Evolutionary conservation across 177 flowering plant species (phyloP).

Genomic region (Vitis hybrid): DNA sequence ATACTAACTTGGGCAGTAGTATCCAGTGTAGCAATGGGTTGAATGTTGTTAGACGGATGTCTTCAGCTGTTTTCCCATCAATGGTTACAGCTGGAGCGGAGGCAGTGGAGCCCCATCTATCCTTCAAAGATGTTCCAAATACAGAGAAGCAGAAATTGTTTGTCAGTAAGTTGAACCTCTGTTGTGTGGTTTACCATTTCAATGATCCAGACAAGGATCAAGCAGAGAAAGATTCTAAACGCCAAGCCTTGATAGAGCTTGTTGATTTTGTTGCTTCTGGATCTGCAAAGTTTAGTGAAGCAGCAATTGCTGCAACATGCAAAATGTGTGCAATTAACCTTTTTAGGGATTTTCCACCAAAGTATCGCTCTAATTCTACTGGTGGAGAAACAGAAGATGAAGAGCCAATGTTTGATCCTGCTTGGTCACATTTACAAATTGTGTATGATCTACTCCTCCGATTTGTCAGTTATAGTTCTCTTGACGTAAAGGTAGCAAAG

Average conservation of each 20-base stretch:
- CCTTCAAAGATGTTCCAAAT: constrained; percentile 56
- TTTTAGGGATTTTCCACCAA: constrained; percentile 58
- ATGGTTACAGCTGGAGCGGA: constrained; percentile 44
- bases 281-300: constrained; percentile 52
- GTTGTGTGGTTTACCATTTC: constrained; percentile 42
- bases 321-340: constrained; percentile 54
- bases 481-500: constrained; percentile 54
- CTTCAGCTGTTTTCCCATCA: constrained; percentile 60
- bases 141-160: constrained; percentile 51
- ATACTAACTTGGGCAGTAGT: constrained; percentile 19
- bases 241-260: constrained; percentile 47
- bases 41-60: constrained; percentile 54
- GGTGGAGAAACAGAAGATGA: constrained; percentile 52
- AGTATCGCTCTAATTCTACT: constrained; percentile 21
- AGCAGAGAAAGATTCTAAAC: constrained; percentile 42
- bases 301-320: constrained; percentile 45
- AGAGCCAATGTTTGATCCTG: constrained; percentile 60
- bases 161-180: constrained; percentile 53
- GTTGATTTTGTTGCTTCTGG: constrained; percentile 56
- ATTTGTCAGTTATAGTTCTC: constrained; percentile 35
- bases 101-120: constrained; percentile 45
- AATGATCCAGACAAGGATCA: constrained; percentile 35
- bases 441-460: constrained; percentile 55
- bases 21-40: constrained; percentile 32
- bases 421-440: constrained; percentile 60